phyloP scores from a whole-genome alignment of 2,329 filamentous ascomycete genomes.

The Pseudofabraea citricarpa region DNA sequence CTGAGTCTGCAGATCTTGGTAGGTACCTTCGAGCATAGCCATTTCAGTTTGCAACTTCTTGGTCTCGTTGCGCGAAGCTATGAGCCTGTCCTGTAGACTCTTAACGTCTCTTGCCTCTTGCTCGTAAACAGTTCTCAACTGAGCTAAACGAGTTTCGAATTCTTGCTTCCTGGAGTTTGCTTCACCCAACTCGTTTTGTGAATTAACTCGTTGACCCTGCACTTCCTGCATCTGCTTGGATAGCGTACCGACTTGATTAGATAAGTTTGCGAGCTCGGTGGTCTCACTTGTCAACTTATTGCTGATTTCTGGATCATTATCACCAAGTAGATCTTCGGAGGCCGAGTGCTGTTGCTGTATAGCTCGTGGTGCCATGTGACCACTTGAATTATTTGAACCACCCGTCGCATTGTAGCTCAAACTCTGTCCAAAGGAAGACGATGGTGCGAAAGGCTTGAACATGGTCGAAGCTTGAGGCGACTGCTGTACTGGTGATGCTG shows the following conservation, averaged over 20 bases:
- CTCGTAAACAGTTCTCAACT: slow-evolving; percentile 85
- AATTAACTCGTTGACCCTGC: slow-evolving; percentile 71
- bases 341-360: slow-evolving; percentile 39
- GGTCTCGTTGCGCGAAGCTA: slow-evolving; percentile 70
- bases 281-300: slow-evolving; percentile 87
- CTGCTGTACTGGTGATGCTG: slow-evolving; percentile 20
- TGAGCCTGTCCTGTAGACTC: slow-evolving; percentile 77
- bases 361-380: slow-evolving; percentile 26
- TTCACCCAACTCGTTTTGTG: slow-evolving; percentile 78
- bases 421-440: slow-evolving; percentile 85
- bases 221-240: slow-evolving; percentile 94
- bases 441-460: slow-evolving; percentile 90
- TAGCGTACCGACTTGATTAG: slow-evolving; percentile 87
- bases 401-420: slow-evolving; percentile 75
- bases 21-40: slow-evolving; percentile 73
- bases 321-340: slow-evolving; percentile 83
- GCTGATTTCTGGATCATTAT: slow-evolving; percentile 82
- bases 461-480: slow-evolving; percentile 27
- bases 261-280: slow-evolving; percentile 88
- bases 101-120: slow-evolving; percentile 87
- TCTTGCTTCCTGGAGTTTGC: slow-evolving; percentile 85
- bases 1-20: slow-evolving; percentile 77
- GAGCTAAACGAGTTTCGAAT: slow-evolving; percentile 82
- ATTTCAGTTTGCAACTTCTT: slow-evolving; percentile 80
- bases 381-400: slow-evolving; percentile 32